These are phyloP conservation scores for Magnusiomyces starmeri DNA, from an alignment of 1,139 yeast species.

Conservation along the genomic window DNA sequence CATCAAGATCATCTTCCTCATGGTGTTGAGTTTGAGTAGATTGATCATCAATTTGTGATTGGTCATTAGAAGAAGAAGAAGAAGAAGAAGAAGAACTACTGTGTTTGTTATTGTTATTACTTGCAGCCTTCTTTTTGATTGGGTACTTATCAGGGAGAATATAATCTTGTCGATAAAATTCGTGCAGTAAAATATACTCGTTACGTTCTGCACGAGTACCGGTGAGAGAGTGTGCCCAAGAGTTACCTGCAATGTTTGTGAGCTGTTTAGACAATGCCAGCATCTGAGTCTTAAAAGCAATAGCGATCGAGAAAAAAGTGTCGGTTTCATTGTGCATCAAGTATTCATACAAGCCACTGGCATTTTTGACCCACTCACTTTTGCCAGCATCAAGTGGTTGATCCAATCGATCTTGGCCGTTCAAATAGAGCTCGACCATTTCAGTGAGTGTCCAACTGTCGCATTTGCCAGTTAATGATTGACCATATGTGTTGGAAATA, in stretches of 20 bases:
- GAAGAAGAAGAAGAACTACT: background rate
- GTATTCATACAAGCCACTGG: conserved; percentile 59
- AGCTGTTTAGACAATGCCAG: conserved; percentile 84
- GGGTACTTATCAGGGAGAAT: conserved; percentile 77
- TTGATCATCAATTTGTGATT: conserved; percentile 10
- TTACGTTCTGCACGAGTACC: conserved; percentile 98
- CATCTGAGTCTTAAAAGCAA: conserved; percentile 78
- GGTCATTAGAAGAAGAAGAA: background rate
- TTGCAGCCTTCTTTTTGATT: background rate
- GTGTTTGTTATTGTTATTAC: background rate
- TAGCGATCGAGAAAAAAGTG: conserved; percentile 59
- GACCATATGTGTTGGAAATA: conserved; percentile 91
- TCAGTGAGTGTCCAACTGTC: conserved; percentile 95
- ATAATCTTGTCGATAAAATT: conserved; percentile 71
- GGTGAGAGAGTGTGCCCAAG: conserved; percentile 91
- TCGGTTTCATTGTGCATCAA: conserved; percentile 61
- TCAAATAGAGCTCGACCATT: conserved; percentile 77
- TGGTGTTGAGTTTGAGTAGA: conserved; percentile 20
- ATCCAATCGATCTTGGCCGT: conserved; percentile 54
- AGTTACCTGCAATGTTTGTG: conserved; percentile 92
- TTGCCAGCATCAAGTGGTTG: conserved; percentile 63
- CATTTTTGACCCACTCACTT: conserved; percentile 49
- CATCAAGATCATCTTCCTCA: conserved; percentile 25
- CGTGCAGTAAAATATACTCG: conserved; percentile 88
- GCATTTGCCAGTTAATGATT: conserved; percentile 82